Percentiles rank a stretch among this genome's conserved stretches.
Evolutionary conservation across 108 stramenopile genomes (phyloP).

Genomic region (Bacterosira constricta): DNA sequence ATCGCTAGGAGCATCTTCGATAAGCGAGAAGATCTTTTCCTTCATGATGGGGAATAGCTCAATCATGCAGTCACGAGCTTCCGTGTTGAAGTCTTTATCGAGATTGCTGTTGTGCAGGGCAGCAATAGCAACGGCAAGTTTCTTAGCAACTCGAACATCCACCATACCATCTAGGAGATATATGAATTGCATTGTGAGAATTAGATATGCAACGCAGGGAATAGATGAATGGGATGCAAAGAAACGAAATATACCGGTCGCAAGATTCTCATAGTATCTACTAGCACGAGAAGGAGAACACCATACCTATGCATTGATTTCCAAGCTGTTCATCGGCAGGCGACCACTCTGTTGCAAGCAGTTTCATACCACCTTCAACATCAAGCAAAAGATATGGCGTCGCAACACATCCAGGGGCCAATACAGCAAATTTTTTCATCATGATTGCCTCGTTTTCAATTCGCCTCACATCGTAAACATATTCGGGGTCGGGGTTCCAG

Average conservation of each 20-base stretch:
- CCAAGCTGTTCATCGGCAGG: constrained; percentile 44
- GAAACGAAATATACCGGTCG: no score
- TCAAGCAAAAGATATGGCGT: constrained; percentile 14
- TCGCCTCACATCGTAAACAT: constrained; percentile 22
- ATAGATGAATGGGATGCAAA: no score
- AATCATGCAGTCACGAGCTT: constrained; percentile 16
- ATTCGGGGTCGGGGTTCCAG: constrained; percentile 38
- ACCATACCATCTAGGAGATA: constrained; percentile 54
- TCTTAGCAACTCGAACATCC: constrained; percentile 44
- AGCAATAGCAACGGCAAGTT: constrained; percentile 51
- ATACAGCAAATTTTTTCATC: constrained; percentile 18
- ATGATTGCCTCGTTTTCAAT: constrained; percentile 36
- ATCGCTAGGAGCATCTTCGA: constrained; percentile 4
- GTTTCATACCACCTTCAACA: constrained; percentile 48
- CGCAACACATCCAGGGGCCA: constrained; percentile 14
- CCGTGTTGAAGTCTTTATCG: constrained; percentile 43
- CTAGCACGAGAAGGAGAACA: no score
- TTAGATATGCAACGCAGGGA: no score
- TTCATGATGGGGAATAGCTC: no score
- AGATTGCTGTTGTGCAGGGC: constrained; percentile 36
- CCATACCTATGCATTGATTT: constrained; percentile 58
- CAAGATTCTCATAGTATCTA: no score
- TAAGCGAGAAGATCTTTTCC: constrained; percentile 1
- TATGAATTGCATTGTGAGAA: no score
- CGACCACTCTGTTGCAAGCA: constrained; percentile 54